Evolutionary conservation across 768 basidiomycete species (phyloP).

Genomic region (Tephrocybe sp.): DNA sequence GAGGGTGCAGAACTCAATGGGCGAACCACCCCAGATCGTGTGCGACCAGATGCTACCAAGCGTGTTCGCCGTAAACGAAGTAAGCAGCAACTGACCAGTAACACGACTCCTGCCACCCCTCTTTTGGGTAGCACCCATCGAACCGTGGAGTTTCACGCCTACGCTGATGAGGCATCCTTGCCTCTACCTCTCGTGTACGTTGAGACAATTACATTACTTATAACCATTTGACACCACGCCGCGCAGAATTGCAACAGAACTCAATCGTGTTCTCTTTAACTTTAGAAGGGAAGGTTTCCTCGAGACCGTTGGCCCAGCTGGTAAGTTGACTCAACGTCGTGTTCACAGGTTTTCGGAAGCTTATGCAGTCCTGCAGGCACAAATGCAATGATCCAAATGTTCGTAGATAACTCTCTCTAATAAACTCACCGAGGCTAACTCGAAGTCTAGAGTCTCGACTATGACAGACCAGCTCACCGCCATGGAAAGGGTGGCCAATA

Average conservation of each 20-base stretch:
- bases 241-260: constrained; percentile 77
- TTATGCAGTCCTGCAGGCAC: constrained; percentile 45
- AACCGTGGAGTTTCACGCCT: constrained; percentile 60
- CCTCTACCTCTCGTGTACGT: constrained; percentile 80
- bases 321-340: constrained; percentile 33
- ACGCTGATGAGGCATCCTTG: constrained; percentile 59
- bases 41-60: constrained; percentile 57
- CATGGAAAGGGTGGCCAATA: constrained; percentile 92
- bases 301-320: constrained; percentile 89
- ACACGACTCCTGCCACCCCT: constrained; percentile 46
- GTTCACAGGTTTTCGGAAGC: neutral
- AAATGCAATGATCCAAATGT: constrained; percentile 77
- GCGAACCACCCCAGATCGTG: constrained; percentile 33
- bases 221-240: neutral
- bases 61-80: constrained; percentile 71
- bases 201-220: neutral
- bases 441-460: constrained; percentile 56
- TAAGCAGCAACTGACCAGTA: constrained; percentile 48
- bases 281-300: constrained; percentile 82
- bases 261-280: constrained; percentile 64
- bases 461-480: constrained; percentile 84
- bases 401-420: constrained; percentile 16
- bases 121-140: constrained; percentile 57
- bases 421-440: constrained; percentile 1
- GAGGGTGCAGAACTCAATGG: constrained; percentile 31